phyloP scores from a whole-genome alignment of 768 basidiomycete species.

The Tylopilus intermedius region DNA sequence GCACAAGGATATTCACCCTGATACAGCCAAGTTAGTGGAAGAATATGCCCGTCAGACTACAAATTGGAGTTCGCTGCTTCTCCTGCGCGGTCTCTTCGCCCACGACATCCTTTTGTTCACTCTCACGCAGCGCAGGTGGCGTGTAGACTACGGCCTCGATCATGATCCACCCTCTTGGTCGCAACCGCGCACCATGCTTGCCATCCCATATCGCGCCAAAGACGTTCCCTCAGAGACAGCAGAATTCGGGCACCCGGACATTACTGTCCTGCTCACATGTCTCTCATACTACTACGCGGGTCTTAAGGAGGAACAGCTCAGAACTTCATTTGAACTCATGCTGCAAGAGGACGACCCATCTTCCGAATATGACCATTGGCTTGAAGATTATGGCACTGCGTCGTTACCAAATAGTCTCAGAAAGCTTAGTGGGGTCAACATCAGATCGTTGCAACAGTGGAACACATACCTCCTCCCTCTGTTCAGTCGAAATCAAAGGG shows the following conservation, averaged over 20 bases:
- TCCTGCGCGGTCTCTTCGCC: slow-evolving; percentile 35
- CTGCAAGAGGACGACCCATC: slow-evolving; percentile 29
- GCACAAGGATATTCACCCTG: background rate
- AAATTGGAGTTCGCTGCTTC: slow-evolving; percentile 19
- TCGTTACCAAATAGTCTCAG: slow-evolving; percentile 19
- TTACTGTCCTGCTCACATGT: background rate
- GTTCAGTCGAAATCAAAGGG: background rate
- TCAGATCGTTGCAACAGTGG: slow-evolving; percentile 28
- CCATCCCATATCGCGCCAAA: slow-evolving; percentile 36
- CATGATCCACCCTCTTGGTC: too few species aligned
- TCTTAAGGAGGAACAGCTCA: slow-evolving; percentile 26
- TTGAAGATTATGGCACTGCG: slow-evolving; percentile 8
- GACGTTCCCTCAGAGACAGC: slow-evolving; percentile 33
- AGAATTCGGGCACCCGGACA: slow-evolving; percentile 12
- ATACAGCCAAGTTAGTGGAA: background rate
- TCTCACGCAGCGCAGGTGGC: slow-evolving; percentile 30
- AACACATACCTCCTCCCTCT: background rate
- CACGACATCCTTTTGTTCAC: slow-evolving; percentile 28
- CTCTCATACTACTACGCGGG: background rate
- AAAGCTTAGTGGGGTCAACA: slow-evolving; percentile 21
- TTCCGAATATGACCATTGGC: slow-evolving; percentile 31
- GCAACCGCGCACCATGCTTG: slow-evolving; percentile 28
- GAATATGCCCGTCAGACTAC: background rate
- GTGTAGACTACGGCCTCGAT: background rate
- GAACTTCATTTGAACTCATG: slow-evolving; percentile 26